A percentile compares a stretch with the other conserved stretches of the same genome.
Evolutionary conservation across 23 red algal species (phyloP).

Genomic region (Agarophyton chilense): DNA sequence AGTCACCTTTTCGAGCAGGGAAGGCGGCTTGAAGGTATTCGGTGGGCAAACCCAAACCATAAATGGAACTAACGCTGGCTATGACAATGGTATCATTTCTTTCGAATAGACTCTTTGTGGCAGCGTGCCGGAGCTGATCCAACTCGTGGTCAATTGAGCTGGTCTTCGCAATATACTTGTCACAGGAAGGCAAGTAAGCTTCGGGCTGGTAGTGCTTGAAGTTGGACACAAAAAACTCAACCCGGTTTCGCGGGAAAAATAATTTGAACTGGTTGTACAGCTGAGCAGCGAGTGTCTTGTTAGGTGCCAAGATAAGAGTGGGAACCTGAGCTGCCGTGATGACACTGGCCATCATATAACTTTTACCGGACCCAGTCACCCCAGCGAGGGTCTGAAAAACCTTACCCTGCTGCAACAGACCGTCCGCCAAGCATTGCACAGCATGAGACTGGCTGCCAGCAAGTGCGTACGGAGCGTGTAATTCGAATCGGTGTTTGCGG

Average conservation of each 20-base stretch:
- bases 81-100: conserved; percentile 83
- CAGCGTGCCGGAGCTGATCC: conserved; percentile 83
- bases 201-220: conserved; percentile 89
- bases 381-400: conserved; percentile 82
- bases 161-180: conserved; percentile 90
- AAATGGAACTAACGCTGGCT: conserved; percentile 88
- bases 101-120: conserved; percentile 81
- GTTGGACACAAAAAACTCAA: conserved; percentile 86
- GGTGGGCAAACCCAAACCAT: conserved; percentile 81
- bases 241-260: conserved; percentile 79
- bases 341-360: conserved; percentile 86
- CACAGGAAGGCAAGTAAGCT: conserved; percentile 71
- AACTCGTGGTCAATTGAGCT: conserved; percentile 80
- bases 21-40: conserved; percentile 76
- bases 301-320: conserved; percentile 84
- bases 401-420: conserved; percentile 3
- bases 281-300: conserved; percentile 92
- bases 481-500: conserved; percentile 29
- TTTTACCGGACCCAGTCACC: conserved; percentile 88
- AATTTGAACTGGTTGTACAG: conserved; percentile 72
- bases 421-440: conserved; percentile 46
- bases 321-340: conserved; percentile 68
- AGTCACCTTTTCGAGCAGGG: conserved; percentile 35
- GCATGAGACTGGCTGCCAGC: conserved; percentile 82
- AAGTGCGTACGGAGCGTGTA: conserved; percentile 56